Conservation (phyloP, 805 yeast genomes). For the Lachancea fermentati region DNA sequence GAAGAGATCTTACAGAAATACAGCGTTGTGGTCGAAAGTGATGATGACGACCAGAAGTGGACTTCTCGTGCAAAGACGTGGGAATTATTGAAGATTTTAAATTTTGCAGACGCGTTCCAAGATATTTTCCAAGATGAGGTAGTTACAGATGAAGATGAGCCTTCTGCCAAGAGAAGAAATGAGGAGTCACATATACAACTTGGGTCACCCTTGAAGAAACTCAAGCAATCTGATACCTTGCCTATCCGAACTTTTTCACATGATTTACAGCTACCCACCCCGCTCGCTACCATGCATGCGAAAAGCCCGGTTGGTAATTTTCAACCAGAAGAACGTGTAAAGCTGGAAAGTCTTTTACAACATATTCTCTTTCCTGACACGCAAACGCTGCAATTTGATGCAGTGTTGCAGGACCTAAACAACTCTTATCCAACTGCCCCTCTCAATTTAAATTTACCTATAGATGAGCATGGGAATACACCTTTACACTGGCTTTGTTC, state of each 20-base stretch:
- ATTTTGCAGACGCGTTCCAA: slow-evolving; percentile 16
- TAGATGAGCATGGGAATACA: slow-evolving; percentile 90
- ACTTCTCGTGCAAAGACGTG: slow-evolving; percentile 25
- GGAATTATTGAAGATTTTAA: slow-evolving; percentile 17
- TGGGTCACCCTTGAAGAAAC: slow-evolving; percentile 27
- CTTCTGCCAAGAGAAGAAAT: background rate
- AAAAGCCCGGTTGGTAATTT: slow-evolving; percentile 8
- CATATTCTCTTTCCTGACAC: slow-evolving; percentile 26
- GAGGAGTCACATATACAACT: slow-evolving; percentile 5
- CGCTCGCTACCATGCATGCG: slow-evolving; percentile 7
- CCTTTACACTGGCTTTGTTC: slow-evolving; percentile 96
- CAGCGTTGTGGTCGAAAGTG: slow-evolving; percentile 25
- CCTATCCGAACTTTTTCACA: slow-evolving; percentile 5
- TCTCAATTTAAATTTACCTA: slow-evolving; percentile 70
- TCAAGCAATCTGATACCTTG: slow-evolving; percentile 10
- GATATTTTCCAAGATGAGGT: slow-evolving; percentile 12
- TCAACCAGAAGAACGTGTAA: slow-evolving; percentile 17
- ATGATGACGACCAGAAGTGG: slow-evolving; percentile 26
- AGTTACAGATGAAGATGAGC: slow-evolving; percentile 9
- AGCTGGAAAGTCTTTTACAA: slow-evolving; percentile 30
- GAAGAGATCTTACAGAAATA: slow-evolving; percentile 21
- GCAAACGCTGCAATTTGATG: slow-evolving; percentile 16
- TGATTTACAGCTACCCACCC: slow-evolving; percentile 6
- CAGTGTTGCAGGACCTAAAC: slow-evolving; percentile 23
- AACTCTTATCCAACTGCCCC: slow-evolving; percentile 19